A percentile compares a stretch with the other conserved stretches of the same genome.
Conservation (phyloP, 2,329 filamentous ascomycete species). For the Allantophomopsis lycopodina region DNA sequence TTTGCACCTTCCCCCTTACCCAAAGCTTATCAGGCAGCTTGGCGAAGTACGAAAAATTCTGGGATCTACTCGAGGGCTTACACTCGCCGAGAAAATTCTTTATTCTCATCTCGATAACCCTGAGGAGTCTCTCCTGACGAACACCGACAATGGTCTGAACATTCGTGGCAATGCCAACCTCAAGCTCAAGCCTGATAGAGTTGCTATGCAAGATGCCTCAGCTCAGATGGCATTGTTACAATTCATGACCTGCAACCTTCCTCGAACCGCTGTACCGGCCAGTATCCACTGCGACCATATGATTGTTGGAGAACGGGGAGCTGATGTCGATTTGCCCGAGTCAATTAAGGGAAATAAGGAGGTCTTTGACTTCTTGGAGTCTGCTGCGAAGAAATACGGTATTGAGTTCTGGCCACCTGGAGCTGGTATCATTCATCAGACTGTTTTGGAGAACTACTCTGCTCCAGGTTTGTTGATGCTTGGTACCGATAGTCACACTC, state of each 20-base stretch:
- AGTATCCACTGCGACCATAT: slow-evolving; percentile 99
- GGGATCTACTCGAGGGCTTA: slow-evolving; percentile 48
- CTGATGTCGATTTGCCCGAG: slow-evolving; percentile 68
- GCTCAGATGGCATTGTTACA: slow-evolving; percentile 97
- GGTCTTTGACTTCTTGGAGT: slow-evolving; percentile 95
- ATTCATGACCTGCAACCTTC: slow-evolving; percentile 94
- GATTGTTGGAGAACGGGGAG: slow-evolving; percentile 90
- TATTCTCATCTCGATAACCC: slow-evolving; percentile 88
- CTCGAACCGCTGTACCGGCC: slow-evolving; percentile 80
- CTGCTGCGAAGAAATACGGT: slow-evolving; percentile 77
- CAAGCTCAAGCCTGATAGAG: slow-evolving; percentile 92
- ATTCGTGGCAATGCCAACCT: slow-evolving; percentile 84
- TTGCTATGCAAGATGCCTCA: slow-evolving; percentile 98
- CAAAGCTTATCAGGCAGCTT: slow-evolving; percentile 67
- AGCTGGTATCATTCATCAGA: slow-evolving; percentile 94
- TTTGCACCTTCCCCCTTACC: slow-evolving; percentile 53
- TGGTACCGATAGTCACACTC: slow-evolving; percentile 93
- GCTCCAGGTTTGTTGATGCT: slow-evolving; percentile 98
- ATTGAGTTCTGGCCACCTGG: slow-evolving; percentile 95
- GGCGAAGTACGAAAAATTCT: slow-evolving; percentile 63
- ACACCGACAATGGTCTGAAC: slow-evolving; percentile 70
- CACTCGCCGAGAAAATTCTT: slow-evolving; percentile 93
- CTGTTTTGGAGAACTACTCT: slow-evolving; percentile 93
- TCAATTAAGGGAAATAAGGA: slow-evolving; percentile 90
- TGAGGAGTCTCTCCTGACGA: slow-evolving; percentile 73